phyloP scores from a whole-genome alignment of 208 protist species.

The Acanthamoeba healyi region DNA sequence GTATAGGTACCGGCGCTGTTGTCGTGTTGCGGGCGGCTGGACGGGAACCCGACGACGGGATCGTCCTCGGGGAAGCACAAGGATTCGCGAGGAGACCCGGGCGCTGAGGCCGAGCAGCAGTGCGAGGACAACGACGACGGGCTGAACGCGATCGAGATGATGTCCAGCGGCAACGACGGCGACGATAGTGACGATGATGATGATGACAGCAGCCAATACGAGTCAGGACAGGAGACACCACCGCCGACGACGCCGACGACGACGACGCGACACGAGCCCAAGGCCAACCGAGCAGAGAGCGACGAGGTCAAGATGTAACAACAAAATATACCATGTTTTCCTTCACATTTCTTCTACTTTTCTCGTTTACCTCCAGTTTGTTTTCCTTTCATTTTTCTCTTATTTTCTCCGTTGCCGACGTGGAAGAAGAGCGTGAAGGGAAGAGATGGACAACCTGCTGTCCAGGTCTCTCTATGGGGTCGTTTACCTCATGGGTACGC shows the following conservation, averaged over 20 bases:
- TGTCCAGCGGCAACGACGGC: not conserved
- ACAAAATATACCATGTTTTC: not conserved
- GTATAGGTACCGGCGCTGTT: not conserved
- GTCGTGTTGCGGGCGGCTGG: not conserved
- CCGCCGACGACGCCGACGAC: not conserved
- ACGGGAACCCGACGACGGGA: not conserved
- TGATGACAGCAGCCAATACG: not conserved
- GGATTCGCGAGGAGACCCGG: not conserved
- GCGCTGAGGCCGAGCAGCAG: not conserved
- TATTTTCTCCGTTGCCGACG: not conserved
- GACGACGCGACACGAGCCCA: not conserved
- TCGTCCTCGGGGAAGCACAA: not conserved
- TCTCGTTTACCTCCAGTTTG: too few species aligned
- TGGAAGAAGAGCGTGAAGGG: not conserved
- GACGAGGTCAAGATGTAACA: conserved; percentile 15
- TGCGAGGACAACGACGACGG: not conserved
- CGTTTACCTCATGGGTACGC: conserved; percentile 31
- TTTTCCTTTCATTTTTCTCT: too few species aligned
- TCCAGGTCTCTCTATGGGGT: conserved; percentile 13
- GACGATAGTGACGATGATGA: not conserved
- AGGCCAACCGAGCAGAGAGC: not conserved
- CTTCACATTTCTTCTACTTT: too few species aligned
- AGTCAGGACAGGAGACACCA: not conserved
- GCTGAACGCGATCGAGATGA: not conserved
- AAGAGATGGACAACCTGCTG: not conserved